Evolutionary conservation across 2,329 filamentous ascomycete genomes (phyloP).

Genomic region (Cordyceps fumosorosea): DNA sequence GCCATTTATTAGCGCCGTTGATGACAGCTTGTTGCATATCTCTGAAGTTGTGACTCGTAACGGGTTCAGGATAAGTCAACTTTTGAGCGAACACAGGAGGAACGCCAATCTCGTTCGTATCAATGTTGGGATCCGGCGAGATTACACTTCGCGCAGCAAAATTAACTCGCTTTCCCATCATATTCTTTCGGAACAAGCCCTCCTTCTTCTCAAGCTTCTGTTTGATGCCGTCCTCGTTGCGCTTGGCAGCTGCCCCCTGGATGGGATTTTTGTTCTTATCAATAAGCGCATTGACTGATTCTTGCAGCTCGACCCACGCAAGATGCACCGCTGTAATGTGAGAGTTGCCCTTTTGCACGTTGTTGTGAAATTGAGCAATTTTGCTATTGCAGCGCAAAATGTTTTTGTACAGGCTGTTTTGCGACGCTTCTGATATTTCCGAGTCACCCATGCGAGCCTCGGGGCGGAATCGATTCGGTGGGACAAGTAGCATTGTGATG

Average conservation of each 20-base stretch:
- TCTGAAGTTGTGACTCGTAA: conserved; percentile 94
- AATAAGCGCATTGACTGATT: conserved; percentile 85
- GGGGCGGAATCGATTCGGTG: conserved; percentile 86
- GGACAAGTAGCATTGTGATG: conserved; percentile 75
- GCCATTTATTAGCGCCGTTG: conserved; percentile 90
- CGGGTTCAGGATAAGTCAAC: conserved; percentile 92
- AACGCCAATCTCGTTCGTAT: conserved; percentile 97
- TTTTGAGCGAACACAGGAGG: conserved; percentile 97
- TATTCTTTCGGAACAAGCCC: conserved; percentile 95
- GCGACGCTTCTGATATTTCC: conserved; percentile 78
- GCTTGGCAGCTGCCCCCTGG: conserved; percentile 67
- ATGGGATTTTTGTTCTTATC: conserved; percentile 83
- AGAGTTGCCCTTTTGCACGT: conserved; percentile 38
- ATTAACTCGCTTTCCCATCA: conserved; percentile 99
- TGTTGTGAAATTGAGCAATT: conserved; percentile 61
- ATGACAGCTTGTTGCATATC: conserved; percentile 94
- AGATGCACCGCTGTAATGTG: conserved; percentile 70
- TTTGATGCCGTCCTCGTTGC: conserved; percentile 90
- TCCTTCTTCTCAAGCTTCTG: conserved; percentile 98
- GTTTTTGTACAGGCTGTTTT: conserved; percentile 81
- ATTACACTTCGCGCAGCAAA: conserved; percentile 97
- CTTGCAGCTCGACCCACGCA: conserved; percentile 77
- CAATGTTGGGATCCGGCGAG: conserved; percentile 95
- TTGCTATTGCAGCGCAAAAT: conserved; percentile 70
- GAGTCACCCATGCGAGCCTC: conserved; percentile 75